A percentile compares a stretch with the other conserved stretches of the same genome.
Evolutionary conservation across 2,329 filamentous ascomycete genomes (phyloP).

Genomic region (Parascedosporium putredinis): DNA sequence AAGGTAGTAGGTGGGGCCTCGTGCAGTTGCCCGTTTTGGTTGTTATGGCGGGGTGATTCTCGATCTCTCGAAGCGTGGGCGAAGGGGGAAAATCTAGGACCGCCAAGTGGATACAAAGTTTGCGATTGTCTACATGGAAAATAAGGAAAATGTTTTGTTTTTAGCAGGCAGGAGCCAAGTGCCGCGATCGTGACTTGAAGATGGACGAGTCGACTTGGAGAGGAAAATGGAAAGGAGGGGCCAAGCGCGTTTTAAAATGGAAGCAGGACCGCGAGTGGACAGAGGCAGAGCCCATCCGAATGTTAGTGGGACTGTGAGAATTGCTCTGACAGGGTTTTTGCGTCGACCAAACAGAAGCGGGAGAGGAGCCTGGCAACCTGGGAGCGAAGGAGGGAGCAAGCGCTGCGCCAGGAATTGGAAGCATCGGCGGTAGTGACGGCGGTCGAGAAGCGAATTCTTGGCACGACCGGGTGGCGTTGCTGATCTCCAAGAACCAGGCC

Average conservation of each 20-base stretch:
- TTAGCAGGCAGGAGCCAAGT: not conserved
- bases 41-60: not conserved
- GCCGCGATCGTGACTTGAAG: not conserved
- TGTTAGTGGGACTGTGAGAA: not conserved
- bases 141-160: too few species aligned
- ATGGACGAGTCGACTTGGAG: not conserved
- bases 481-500: not conserved
- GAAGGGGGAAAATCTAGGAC: not conserved
- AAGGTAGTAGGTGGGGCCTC: not conserved
- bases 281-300: not conserved
- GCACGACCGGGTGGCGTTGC: not conserved
- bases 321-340: not conserved
- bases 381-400: not conserved
- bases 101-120: not conserved
- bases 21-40: not conserved
- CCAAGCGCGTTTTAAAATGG: not conserved
- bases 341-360: not conserved
- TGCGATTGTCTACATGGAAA: not conserved
- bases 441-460: not conserved
- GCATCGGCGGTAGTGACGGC: not conserved
- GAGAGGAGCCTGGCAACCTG: not conserved
- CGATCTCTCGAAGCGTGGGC: not conserved
- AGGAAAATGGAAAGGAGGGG: not conserved
- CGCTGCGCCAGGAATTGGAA: not conserved
- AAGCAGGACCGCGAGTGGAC: not conserved